Evolutionary conservation across 768 basidiomycete genomes (phyloP), one percentile per base, ranked within the genome.

Genomic region (Neoboletus brunneissimus): DNA sequence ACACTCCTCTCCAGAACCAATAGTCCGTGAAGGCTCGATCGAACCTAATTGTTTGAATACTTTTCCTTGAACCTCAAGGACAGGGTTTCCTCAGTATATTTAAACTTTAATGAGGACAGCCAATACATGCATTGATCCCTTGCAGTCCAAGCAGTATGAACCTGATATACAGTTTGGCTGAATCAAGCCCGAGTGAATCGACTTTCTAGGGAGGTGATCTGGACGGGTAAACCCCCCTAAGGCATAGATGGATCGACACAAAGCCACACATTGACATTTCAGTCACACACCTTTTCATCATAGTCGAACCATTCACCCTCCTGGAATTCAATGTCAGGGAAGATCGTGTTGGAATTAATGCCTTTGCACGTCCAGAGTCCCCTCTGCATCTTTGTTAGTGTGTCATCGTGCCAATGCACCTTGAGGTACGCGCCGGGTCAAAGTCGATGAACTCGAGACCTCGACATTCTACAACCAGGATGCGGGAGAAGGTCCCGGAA

Each of bases 391-490:
- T 13, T 37, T 53, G 40, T 62, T 7, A 52, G 59, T 37, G 20
- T 13, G 0, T 54, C 12, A 22, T 25, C 31, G 4, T 20, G 16
- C 20, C 35, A 42, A 34, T 35, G 27, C 3, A 25, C 40, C 31
- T n/a, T 40, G 45, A 48, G 37, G 25, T 22, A 63, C 79, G 49
- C 66, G 90, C 91, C 64, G 88, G 88, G 68, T 92, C 84, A 68
- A 95, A 95, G 5, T 72, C 83, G 8, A 76, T 77, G 58, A 95
- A 89, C 67, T 96, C 93, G 18, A 95, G 79, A 5, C 93, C 94
- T 25, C 93, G 81, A 66, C 93, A 96, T 62, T 96, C 93, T 40
- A 96, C 75, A 4, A 79, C 79, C 8, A 93, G 72, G 29, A 95
- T 73, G 5, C 86, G 83, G 0, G 79, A 80, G 47, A 86, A 85